Evolutionary conservation across 1,284 basidiomycete genomes (phyloP), one percentile per base, ranked within the genome.

Genomic region (Limonomyces culmigenus): DNA sequence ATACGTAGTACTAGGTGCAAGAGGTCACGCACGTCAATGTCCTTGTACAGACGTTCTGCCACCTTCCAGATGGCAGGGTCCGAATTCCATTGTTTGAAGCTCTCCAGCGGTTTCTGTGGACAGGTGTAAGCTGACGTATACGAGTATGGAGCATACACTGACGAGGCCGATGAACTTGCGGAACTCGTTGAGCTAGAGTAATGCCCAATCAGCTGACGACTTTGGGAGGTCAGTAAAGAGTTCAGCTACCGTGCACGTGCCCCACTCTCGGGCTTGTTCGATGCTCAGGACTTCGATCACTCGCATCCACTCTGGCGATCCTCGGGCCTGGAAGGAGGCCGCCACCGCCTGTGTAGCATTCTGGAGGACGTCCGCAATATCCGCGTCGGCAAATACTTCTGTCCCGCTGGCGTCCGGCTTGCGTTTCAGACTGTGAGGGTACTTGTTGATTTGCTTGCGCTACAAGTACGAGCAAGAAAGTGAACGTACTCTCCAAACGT

Each of bases 61-160:
- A 74, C 67, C 16, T 52, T 58, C 47, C 45, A 77, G 37, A 89
- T 71, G 33, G 63, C 57, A 6, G 63, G 53, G 43, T 84, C 65
- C 0, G 67, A 58, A 49, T 87, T 89, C 86, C 86, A 91, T 42
- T 88, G 79, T 47, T 65, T 49, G 55, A 88, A 86, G 23, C 45
- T 61, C 16, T 46, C 48, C 45, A 77, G 80, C 4, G 69, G 72
- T 74, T 33, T 19, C 25, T n/a, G n/a, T n/a, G n/a, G n/a, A n/a
- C n/a, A n/a, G n/a, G n/a, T n/a, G n/a, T n/a, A n/a, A n/a, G n/a
- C n/a, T n/a, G n/a, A n/a, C n/a, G n/a, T n/a, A n/a, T n/a, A n/a
- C n/a, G n/a, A n/a, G 13, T 14, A 23, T 31, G 5, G 13, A 21
- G 31, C 12, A 34, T n/a, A n/a, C 34, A n/a, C n/a, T n/a, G n/a